Evolutionary conservation across 805 yeast genomes (phyloP).

Genomic region (Ascoidea tarda): DNA sequence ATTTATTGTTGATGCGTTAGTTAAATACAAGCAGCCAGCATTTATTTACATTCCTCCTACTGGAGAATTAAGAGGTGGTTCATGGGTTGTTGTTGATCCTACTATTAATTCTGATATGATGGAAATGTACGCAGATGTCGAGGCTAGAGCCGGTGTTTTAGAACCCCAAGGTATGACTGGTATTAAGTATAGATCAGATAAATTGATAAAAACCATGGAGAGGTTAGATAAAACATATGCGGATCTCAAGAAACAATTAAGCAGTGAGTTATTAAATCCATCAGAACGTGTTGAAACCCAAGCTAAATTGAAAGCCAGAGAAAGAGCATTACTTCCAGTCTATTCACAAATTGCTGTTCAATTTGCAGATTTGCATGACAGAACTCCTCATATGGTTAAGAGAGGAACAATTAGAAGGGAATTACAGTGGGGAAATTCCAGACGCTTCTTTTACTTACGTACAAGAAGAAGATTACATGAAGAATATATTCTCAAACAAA

Average conservation of each 20-base stretch:
- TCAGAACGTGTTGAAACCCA: slow-evolving; percentile 58
- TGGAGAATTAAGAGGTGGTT: slow-evolving; percentile 99
- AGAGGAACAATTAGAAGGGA: slow-evolving; percentile 84
- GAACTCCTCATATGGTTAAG: slow-evolving; percentile 94
- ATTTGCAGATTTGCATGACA: slow-evolving; percentile 95
- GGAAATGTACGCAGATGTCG: slow-evolving; percentile 98
- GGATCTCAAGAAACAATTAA: slow-evolving; percentile 47
- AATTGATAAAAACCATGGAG: slow-evolving; percentile 78
- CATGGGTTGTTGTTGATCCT: slow-evolving; percentile 99
- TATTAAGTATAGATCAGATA: slow-evolving; percentile 91
- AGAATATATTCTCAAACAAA: slow-evolving; percentile 68
- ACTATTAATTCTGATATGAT: slow-evolving; percentile 92
- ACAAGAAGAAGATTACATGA: slow-evolving; percentile 90
- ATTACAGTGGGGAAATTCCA: slow-evolving; percentile 72
- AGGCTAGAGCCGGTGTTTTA: slow-evolving; percentile 93
- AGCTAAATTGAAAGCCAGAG: slow-evolving; percentile 62
- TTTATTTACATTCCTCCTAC: slow-evolving; percentile 95
- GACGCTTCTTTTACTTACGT: slow-evolving; percentile 99
- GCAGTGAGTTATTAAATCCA: slow-evolving; percentile 30
- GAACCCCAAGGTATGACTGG: slow-evolving; percentile 99
- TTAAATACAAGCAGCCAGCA: slow-evolving; percentile 92
- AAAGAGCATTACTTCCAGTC: slow-evolving; percentile 66
- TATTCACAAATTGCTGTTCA: slow-evolving; percentile 89
- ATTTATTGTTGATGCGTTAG: slow-evolving; percentile 91
- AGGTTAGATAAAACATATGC: slow-evolving; percentile 74